phyloP scores from a whole-genome alignment of 257 asterid genomes.

The Ilex aquifolium region DNA sequence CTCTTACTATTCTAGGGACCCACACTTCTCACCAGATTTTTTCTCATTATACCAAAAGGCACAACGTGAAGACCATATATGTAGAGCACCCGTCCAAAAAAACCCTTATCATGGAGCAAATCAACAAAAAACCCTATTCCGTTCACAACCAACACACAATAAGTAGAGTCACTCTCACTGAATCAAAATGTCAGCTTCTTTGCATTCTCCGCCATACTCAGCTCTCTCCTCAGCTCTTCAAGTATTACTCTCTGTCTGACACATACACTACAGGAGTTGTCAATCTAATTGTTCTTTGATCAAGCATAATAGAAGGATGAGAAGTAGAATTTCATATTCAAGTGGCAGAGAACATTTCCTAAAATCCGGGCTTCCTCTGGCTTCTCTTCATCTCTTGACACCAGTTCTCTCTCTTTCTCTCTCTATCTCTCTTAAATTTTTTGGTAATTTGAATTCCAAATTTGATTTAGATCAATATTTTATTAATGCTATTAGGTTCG shows the following conservation, averaged over 20 bases:
- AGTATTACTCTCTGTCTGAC: conserved; percentile 21
- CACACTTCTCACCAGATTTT: no score
- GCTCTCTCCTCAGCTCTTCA: conserved; percentile 32
- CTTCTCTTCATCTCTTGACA: conserved; percentile 60
- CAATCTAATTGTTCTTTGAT: conserved; percentile 3
- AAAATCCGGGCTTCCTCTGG: conserved; percentile 44
- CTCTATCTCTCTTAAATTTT: neutral
- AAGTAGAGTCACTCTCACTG: neutral
- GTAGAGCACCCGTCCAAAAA: no score
- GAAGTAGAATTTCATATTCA: conserved; percentile 39
- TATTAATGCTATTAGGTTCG: conserved; percentile 35
- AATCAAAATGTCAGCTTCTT: conserved; percentile 51
- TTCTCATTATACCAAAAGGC: no score
- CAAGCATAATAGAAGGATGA: conserved; percentile 8
- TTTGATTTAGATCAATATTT: neutral
- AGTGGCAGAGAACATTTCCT: conserved; percentile 23
- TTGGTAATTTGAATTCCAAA: neutral
- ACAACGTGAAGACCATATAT: no score
- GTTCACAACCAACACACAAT: no score
- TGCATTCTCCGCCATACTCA: conserved; percentile 65
- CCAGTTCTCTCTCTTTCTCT: conserved; percentile 26
- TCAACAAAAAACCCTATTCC: no score
- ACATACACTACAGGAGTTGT: neutral
- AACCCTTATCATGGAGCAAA: no score
- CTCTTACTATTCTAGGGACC: no score